Conservation (phyloP, 768 basidiomycete genomes). For the Collybia nuda region DNA sequence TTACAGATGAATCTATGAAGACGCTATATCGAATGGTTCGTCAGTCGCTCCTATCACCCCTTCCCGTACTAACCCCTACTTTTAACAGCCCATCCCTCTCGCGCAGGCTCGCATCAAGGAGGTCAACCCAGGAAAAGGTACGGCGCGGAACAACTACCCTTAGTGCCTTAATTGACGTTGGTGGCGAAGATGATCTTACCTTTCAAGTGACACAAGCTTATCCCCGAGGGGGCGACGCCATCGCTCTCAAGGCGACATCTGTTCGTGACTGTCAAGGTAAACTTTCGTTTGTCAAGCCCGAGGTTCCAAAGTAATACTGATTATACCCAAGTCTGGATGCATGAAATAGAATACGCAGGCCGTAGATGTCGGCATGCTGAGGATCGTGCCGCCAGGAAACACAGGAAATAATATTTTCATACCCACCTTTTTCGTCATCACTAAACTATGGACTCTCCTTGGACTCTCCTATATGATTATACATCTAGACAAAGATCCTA, state of each 20-base stretch:
- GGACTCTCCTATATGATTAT: not conserved
- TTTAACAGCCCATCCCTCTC: constrained; percentile 68
- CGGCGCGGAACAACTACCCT: constrained; percentile 8
- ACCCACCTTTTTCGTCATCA: not conserved
- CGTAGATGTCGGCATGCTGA: constrained; percentile 32
- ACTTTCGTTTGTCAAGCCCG: not conserved
- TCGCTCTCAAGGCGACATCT: constrained; percentile 43
- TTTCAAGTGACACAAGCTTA: constrained; percentile 70
- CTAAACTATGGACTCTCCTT: no score
- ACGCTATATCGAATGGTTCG: constrained; percentile 84
- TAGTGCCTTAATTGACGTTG: not conserved
- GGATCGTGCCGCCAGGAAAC: constrained; percentile 25
- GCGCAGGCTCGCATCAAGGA: constrained; percentile 62
- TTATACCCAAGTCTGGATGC: constrained; percentile 24
- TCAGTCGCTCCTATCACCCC: constrained; percentile 3
- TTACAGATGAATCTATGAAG: constrained; percentile 71
- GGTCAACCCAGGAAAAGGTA: constrained; percentile 50
- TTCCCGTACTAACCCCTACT: constrained; percentile 1
- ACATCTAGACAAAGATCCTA: not conserved
- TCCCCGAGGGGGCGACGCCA: constrained; percentile 71
- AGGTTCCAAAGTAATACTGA: not conserved
- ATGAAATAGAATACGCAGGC: constrained; percentile 33
- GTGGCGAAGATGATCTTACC: constrained; percentile 55
- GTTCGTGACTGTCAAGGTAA: constrained; percentile 17
- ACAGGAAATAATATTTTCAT: constrained; percentile 7